These are phyloP conservation scores for Colletotrichum viniferum DNA, from an alignment of 2,329 filamentous ascomycete genomes.

Conservation along the genomic window DNA sequence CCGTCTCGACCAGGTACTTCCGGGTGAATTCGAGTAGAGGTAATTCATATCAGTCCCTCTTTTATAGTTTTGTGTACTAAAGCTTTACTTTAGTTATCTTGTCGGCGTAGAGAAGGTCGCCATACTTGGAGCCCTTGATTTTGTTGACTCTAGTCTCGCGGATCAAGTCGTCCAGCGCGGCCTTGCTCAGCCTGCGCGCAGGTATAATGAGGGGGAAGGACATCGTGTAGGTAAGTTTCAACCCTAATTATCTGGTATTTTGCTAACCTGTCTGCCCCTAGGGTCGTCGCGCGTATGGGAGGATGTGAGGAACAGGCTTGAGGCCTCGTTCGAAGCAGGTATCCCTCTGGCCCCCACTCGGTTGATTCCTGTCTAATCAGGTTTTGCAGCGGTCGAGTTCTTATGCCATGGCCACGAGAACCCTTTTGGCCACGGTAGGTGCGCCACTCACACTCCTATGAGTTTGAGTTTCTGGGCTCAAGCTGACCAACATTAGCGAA, in stretches of 20 bases:
- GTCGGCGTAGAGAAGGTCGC: rapidly evolving
- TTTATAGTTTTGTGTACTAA: rapidly evolving
- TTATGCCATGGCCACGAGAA: background rate
- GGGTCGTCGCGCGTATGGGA: background rate
- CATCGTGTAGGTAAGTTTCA: background rate
- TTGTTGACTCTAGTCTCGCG: rapidly evolving
- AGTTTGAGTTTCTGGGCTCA: background rate
- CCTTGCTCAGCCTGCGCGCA: background rate
- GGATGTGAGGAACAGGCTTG: background rate
- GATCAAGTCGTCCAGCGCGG: background rate
- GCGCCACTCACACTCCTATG: background rate
- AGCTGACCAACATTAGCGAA: background rate
- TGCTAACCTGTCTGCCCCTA: rapidly evolving
- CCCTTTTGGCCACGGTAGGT: background rate
- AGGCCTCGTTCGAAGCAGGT: background rate
- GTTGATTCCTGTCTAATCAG: background rate
- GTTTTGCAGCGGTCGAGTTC: background rate
- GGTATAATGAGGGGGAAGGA: background rate
- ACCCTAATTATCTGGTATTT: background rate
- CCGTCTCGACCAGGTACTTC: too few species aligned
- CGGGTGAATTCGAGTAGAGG: too few species aligned
- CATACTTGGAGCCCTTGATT: background rate
- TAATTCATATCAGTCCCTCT: rapidly evolving
- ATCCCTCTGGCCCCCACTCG: background rate
- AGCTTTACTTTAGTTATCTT: too few species aligned